These are phyloP conservation scores for Fraxinus cuspidata DNA, from an alignment of 257 asterid genomes.

Conservation along the genomic window DNA sequence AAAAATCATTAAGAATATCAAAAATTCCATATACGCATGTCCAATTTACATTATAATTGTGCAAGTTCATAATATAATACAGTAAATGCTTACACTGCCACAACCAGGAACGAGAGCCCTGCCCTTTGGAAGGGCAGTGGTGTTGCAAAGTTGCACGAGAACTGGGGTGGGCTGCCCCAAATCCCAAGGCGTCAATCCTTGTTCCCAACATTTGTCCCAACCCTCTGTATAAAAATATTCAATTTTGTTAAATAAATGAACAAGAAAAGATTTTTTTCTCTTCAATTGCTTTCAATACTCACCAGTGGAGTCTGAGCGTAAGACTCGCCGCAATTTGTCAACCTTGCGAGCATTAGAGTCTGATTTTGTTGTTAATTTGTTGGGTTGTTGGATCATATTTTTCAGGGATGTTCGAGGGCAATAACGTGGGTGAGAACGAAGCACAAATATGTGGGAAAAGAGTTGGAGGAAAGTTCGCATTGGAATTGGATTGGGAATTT, in stretches of 20 bases:
- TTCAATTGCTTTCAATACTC: constrained; percentile 5
- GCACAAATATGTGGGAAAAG: constrained; percentile 4
- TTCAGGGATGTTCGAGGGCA: constrained; percentile 15
- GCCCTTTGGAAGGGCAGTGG: constrained; percentile 72
- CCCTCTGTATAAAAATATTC: constrained; percentile 41
- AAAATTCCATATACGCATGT: background rate
- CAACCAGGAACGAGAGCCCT: constrained; percentile 88
- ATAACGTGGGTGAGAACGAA: constrained; percentile 14
- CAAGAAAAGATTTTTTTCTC: background rate
- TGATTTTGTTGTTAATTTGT: constrained; percentile 13
- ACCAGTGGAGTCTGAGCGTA: constrained; percentile 52
- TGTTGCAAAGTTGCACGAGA: constrained; percentile 63
- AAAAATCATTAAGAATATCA: background rate
- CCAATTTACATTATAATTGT: background rate
- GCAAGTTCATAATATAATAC: background rate
- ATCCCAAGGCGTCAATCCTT: constrained; percentile 89
- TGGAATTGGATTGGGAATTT: constrained; percentile 10
- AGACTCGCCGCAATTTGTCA: constrained; percentile 43
- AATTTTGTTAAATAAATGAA: background rate
- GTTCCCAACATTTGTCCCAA: constrained; percentile 82
- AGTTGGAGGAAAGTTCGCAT: constrained; percentile 32
- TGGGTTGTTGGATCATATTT: constrained; percentile 26
- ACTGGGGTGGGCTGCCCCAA: constrained; percentile 81
- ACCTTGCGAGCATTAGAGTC: constrained; percentile 22
- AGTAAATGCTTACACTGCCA: constrained; percentile 61